Evolutionary conservation across 2,329 filamentous ascomycete genomes (phyloP), one percentile per base, ranked within the genome.

Genomic region (Monosporascus sp.): DNA sequence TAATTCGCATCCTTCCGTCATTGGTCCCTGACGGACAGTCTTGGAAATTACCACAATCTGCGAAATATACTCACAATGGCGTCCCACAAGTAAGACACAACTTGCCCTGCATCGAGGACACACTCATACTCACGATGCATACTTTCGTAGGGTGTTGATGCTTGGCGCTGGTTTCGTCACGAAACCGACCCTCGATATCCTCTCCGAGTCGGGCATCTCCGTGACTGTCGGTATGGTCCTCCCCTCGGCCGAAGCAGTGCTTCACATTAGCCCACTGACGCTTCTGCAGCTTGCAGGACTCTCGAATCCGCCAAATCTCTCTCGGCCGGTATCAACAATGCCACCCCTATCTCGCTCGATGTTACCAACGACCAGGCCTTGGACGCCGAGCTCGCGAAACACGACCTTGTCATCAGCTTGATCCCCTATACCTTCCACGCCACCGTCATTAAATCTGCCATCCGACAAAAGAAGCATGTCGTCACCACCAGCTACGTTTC

Each of bases 401-500:
- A 88, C 69, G 88, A 93, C 69, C 74, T 96, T 20, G 84, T 88
- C 68, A 88, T 92, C 70, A 84, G 78, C 68, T 72, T 97, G 73
- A 96, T 97, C 63, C 92, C 93, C 51, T 97, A 97, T 76, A 94
- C 84, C 58, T 90, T 84, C 81, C 90, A 96, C 72, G 89, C 87
- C 46, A 78, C 81, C 54, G 91, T 97, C 65, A 95, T 97, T 82
- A 94, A 96, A 81, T 86, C 88, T 39, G 93, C 90, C 55, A 97
- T 97, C 75, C 84, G 86, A 67, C 82, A 86, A 66, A 97, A 96
- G 88, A 96, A 93, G 82, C 78, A 97, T 76, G 90, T 97, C 55
- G 91, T 97, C 67, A 97, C 93, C 52, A 97, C 92, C 37, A 90
- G 85, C 60, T 97, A 97, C 69, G 89, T 96, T 61, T 95, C 89